Base-by-base conservation (phyloP, 306 rosid species). In the Gillenia trifoliata region DNA sequence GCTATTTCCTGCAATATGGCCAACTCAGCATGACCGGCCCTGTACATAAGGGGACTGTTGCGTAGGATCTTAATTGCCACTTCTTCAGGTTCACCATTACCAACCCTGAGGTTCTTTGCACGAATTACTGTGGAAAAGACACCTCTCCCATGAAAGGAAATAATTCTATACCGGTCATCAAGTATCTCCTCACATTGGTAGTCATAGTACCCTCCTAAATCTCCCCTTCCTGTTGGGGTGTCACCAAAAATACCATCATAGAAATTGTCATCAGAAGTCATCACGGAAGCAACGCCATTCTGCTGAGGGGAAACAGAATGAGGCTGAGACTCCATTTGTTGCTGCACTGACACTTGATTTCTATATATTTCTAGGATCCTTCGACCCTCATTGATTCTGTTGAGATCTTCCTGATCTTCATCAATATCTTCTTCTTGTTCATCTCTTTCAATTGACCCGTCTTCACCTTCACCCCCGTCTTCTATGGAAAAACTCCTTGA, bases 141-240 rank as follows among this genome's bases (percentile, higher is more conserved):
- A 80, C 99, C 99, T 78, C 79, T 94, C 54, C 99, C 99, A 47
- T 92, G 97, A 71, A 97, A 93, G 72, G 99, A 95, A 47, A 85
- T 78, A 68, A 94, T 87, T 87, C 92, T 96, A 85, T 94, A 94
- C 76, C 96, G 86, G 38, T 94, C 89, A 86, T 94, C 99, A 80
- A 94, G 95, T 71, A 87, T 78, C 79, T 94, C 99, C 64, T 96
- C 97, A 85, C 88, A 85, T 28, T 97, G 88, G 85, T 94, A 87
- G 77, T 91, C 98, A 73, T 94, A 94, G 84, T 94, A 94, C 8
- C 99, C 99, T 84, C 92, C 99, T 43, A 96, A 93, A 86, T 92
- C 99, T 54, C 92, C 99, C 99, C 99, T 85, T 74, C 97, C 93
- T 22, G 96, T 85, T 59, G 97, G 99, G 30, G 97, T 94, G 86